A percentile compares a stretch with the other conserved stretches of the same genome.
Conservation (phyloP, 352 stramenopile species). For the Pythium guiyangense region DNA sequence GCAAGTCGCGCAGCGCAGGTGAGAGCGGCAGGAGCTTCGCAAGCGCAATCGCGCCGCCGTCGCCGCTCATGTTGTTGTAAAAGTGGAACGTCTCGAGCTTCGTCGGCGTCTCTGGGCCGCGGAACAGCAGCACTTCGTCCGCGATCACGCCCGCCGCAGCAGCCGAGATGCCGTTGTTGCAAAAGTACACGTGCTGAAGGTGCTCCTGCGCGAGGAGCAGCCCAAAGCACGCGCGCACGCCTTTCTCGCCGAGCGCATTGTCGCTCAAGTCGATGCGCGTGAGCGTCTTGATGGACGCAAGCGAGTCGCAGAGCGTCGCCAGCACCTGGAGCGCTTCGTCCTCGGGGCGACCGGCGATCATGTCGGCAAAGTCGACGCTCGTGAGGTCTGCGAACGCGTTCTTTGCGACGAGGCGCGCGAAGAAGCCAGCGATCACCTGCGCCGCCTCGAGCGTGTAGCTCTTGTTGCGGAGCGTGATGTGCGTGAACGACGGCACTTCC, state of each 20-base stretch:
- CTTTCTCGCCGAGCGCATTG: slow-evolving; percentile 95
- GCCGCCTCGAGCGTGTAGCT: slow-evolving; percentile 82
- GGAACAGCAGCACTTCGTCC: slow-evolving; percentile 85
- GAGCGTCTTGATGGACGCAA: slow-evolving; percentile 69
- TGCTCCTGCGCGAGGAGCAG: slow-evolving; percentile 75
- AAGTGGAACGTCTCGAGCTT: slow-evolving; percentile 93
- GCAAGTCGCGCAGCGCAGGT: slow-evolving; percentile 82
- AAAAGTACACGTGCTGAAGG: slow-evolving; percentile 89
- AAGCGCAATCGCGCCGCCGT: slow-evolving; percentile 87
- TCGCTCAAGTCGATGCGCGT: slow-evolving; percentile 89
- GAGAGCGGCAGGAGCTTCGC: slow-evolving; percentile 86
- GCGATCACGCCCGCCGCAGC: slow-evolving; percentile 85
- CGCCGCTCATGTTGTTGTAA: slow-evolving; percentile 97
- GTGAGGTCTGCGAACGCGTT: slow-evolving; percentile 54
- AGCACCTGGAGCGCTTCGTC: slow-evolving; percentile 84
- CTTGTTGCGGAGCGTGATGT: slow-evolving; percentile 87
- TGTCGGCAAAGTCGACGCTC: slow-evolving; percentile 85
- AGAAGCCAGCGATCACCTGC: slow-evolving; percentile 69
- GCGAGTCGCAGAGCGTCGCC: slow-evolving; percentile 67
- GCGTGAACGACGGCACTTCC: slow-evolving; percentile 41
- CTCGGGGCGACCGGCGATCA: slow-evolving; percentile 79
- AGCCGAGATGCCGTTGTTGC: slow-evolving; percentile 94
- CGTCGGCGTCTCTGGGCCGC: slow-evolving; percentile 52
- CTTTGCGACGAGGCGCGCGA: slow-evolving; percentile 38
- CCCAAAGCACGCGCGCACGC: slow-evolving; percentile 87